Base-by-base conservation (phyloP, 352 stramenopile genomes). In the Pythium dissotocum region DNA sequence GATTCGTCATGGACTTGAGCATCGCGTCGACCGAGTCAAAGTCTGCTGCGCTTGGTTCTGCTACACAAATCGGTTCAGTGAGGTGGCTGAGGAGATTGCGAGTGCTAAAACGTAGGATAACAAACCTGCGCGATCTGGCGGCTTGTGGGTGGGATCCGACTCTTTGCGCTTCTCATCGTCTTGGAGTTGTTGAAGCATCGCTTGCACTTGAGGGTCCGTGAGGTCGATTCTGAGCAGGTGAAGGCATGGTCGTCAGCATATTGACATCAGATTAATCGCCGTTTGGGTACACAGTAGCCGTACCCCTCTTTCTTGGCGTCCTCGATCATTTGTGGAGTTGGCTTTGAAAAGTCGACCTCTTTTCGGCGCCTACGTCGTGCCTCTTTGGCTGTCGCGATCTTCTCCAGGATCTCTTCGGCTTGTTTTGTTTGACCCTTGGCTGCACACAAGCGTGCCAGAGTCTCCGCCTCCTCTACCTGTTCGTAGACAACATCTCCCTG, bases 131-230 rank as follows among this genome's bases (percentile, higher is more conserved):
- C 61, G 49, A 61, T 59, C 60, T 32, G 59, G 57, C 7, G 51
- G 56, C 38, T 65, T 13, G 68, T 72, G 65, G 32, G 54, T 67
- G n/a, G 67, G 35, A 24, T 67, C 55, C 28, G 61, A 70, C 12
- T 67, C 35, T 58, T 88, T 82, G 35, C 56, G 68, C 8, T 75
- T 75, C 58, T 94, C 80, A 28, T 92, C 81, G 26, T 89, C 75
- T 74, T 94, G 88, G 14, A 94, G 76, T 36, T 96, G 79, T 42
- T 90, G 76, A 18, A 96, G 70, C 82, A 94, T 93, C 65, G 89
- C 72, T 67, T 96, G 88, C 4, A 94, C 77, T 57, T 79, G 82
- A 12, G 49, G 69, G 58, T 93, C 85, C 0, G 81, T 91, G 46
- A 94, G 63, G 72, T 94, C 86, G 46, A 95, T 94, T 26, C 87